phyloP scores from a whole-genome alignment of 2,329 filamentous ascomycete genomes.

The Allantophomopsis cytisporea region DNA sequence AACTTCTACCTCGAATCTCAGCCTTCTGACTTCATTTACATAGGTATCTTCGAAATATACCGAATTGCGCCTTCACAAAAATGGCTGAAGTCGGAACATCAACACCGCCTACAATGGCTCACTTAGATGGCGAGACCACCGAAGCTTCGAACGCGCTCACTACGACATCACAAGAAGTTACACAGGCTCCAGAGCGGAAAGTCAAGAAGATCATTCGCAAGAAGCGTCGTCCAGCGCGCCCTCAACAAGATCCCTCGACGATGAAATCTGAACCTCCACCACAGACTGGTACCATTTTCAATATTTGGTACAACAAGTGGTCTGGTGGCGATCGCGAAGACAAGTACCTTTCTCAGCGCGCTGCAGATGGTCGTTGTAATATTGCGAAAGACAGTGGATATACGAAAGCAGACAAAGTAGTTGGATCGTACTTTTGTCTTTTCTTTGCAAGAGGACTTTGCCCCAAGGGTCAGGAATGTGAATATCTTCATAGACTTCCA shows the following conservation, averaged over 20 bases:
- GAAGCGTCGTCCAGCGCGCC: constrained; percentile 79
- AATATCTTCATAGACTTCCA: constrained; percentile 84
- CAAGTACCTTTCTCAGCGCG: constrained; percentile 71
- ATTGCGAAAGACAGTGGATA: constrained; percentile 68
- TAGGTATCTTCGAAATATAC: too few species aligned
- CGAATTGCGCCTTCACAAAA: not conserved
- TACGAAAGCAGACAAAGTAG: constrained; percentile 62
- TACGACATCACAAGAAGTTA: constrained; percentile 13
- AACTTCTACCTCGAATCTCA: too few species aligned
- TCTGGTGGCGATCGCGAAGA: constrained; percentile 89
- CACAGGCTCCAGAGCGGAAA: constrained; percentile 29
- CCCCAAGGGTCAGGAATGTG: constrained; percentile 82
- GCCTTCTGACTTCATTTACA: too few species aligned
- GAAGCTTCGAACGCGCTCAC: constrained; percentile 11
- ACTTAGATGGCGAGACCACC: constrained; percentile 3
- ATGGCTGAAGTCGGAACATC: constrained; percentile 14
- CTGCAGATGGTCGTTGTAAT: constrained; percentile 77
- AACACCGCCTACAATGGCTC: constrained; percentile 9
- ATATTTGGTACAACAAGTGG: constrained; percentile 99
- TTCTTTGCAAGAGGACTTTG: constrained; percentile 77
- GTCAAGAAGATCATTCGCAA: constrained; percentile 87
- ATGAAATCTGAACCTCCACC: constrained; percentile 76
- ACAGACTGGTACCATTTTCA: constrained; percentile 91
- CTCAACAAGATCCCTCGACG: constrained; percentile 76
- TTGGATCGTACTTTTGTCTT: constrained; percentile 82